Base-by-base conservation (phyloP, 768 basidiomycete genomes). In the Mycena epipterygia region DNA sequence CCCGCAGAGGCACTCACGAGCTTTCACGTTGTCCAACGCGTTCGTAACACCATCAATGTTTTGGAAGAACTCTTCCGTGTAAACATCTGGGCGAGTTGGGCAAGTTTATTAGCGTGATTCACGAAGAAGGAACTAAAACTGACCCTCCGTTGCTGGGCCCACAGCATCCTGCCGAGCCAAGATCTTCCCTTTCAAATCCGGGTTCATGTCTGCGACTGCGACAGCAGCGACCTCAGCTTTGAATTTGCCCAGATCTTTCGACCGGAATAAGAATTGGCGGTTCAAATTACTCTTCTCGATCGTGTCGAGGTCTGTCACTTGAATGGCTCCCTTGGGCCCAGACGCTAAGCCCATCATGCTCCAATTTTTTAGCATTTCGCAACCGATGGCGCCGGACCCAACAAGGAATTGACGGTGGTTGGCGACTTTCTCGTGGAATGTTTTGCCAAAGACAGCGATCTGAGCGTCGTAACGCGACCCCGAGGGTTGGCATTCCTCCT, bases 321-420 rank as follows among this genome's bases (percentile, higher is more conserved):
- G 91, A 65, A 99, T 94, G 59, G 87, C 82, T 13, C 95, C 98
- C 46, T 90, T 86, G 19, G 89, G 85, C 14, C 95, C 95, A 33
- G 92, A 89, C 9, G 89, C 97, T 52, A 99, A 84, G 70, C 98
- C 98, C 88, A 99, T 97, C 95, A 99, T 94, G 73, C 95, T 94
- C 98, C 98, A 99, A 82, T 99, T 99, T 87, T 99, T 99, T 76
- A 99, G 84, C 98, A 99, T 99, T 84, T 99, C 98, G 78, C 98
- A 99, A 23, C 98, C 98, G 79, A 99, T 99, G 39, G 98, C 98
- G 51, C 98, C 98, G n/a, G 97, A 91, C 12, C 98, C 98, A 64
- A 99, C 98, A 51, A 99, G 88, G 89, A 99, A 99, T 77, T 99
- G 95, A 30, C 94, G 89, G 78, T 95, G 90, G 78, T 93, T 93